Evolutionary conservation across 345 rosid species (phyloP).

Genomic region (Hirschfeldia incana): DNA sequence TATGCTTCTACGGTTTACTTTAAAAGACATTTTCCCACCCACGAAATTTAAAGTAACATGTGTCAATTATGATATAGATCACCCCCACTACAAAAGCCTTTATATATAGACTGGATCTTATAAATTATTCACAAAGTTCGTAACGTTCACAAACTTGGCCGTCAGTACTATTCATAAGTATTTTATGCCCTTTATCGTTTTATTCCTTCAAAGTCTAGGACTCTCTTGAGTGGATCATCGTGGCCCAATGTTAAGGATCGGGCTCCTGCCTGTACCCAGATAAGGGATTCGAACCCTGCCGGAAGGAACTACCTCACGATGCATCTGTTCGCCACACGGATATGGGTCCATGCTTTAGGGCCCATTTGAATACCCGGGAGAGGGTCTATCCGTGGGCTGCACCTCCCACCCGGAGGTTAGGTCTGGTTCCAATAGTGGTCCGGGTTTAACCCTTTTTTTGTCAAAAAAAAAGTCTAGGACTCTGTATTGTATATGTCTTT

Average conservation of each 20-base stretch:
- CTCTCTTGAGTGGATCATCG: no score
- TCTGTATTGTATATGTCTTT: background rate
- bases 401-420: no score
- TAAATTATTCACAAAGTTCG: background rate
- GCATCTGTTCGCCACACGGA: no score
- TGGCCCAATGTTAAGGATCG: no score
- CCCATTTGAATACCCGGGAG: no score
- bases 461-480: slow-evolving; percentile 4
- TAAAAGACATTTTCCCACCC: background rate
- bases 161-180: background rate
- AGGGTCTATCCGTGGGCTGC: no score
- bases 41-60: slow-evolving; percentile 14
- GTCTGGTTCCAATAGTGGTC: no score
- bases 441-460: no score
- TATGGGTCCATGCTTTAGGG: no score
- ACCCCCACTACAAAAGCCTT: slow-evolving; percentile 29
- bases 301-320: no score
- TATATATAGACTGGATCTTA: slow-evolving; percentile 11
- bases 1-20: background rate
- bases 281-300: no score
- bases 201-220: slow-evolving; percentile 10
- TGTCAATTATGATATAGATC: background rate
- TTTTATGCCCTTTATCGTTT: slow-evolving; percentile 9
- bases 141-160: slow-evolving; percentile 15
- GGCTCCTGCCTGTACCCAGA: no score